Evolutionary conservation across 2,329 filamentous ascomycete genomes (phyloP).

Genomic region (Aspergillus ochraceus): DNA sequence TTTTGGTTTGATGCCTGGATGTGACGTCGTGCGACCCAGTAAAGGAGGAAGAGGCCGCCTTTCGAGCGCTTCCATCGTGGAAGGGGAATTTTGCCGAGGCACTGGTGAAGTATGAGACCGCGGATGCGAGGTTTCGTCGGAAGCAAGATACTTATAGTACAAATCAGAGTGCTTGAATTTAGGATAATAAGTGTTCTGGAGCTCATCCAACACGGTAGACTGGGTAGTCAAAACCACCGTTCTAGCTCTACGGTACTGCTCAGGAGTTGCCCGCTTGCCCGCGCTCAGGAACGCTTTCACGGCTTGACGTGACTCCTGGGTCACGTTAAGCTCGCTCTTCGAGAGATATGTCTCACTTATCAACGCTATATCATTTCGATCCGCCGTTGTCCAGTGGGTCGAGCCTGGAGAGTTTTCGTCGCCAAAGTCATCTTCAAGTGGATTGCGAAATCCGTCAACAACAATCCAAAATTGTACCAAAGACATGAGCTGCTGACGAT

Average conservation of each 20-base stretch:
- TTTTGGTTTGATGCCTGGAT: constrained; percentile 43
- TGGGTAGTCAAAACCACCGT: constrained; percentile 80
- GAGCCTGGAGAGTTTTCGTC: constrained; percentile 66
- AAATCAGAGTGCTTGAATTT: constrained; percentile 90
- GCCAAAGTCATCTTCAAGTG: constrained; percentile 80
- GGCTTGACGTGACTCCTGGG: constrained; percentile 65
- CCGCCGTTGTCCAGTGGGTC: constrained; percentile 75
- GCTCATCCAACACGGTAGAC: constrained; percentile 76
- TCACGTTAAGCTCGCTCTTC: constrained; percentile 76
- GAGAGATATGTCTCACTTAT: constrained; percentile 89
- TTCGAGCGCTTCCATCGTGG: constrained; percentile 31
- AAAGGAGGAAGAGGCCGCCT: constrained; percentile 44
- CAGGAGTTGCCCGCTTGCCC: constrained; percentile 71
- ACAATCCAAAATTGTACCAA: constrained; percentile 98
- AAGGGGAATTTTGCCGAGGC: constrained; percentile 18
- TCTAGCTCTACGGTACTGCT: constrained; percentile 80
- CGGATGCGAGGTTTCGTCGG: constrained; percentile 63
- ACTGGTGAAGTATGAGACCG: constrained; percentile 19
- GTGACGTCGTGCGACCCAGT: constrained; percentile 50
- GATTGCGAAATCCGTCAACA: constrained; percentile 93
- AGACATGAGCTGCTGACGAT: constrained; percentile 80
- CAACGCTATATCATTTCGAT: constrained; percentile 83
- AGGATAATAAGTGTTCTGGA: constrained; percentile 77
- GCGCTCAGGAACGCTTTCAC: constrained; percentile 78
- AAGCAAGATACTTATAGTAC: constrained; percentile 93